Base-by-base conservation (phyloP, 768 basidiomycete species). In the Myochromella boudieri region DNA sequence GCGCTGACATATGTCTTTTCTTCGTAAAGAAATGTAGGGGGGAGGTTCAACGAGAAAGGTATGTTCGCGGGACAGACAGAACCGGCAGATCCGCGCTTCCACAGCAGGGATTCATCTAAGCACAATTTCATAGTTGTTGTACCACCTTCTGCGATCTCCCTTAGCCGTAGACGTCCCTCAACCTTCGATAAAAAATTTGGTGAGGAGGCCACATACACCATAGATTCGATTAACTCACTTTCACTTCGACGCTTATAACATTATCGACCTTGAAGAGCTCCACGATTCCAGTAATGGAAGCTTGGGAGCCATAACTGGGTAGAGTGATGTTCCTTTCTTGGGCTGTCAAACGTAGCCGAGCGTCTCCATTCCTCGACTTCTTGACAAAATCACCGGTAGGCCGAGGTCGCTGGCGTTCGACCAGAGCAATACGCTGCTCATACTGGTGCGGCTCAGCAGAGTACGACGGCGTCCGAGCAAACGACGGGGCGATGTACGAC, bases 81-180 rank as follows among this genome's bases (percentile, higher is more conserved):
- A 42, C 68, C 68, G 22, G 51, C 60, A 29, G 63, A 52, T 47
- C 76, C 72, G 56, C 75, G 82, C 46, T 67, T 68, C 85, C 85
- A 91, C 17, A 91, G 69, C 15, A 77, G 59, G 20, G 66, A 62
- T 7, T 71, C 77, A 49, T 76, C 74, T 34, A 79, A 64, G 54
- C 78, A 82, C 2, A 88, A 54, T 32, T 68, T 76, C 21, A 69
- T 69, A 17, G 72, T 70, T 17, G 75, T 69, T 6, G 74, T 71
- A 10, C 87, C 87, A n/a, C 80, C 81, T 49, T 80, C 86, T 3
- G 78, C 85, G 18, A 85, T 70, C 59, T 87, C 85, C 48, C 77
- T 76, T 36, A 87, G 55, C 41, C 66, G 61, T 38, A 88, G 66
- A 29, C 65, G 71, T 10, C 85, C 86, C 58, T 85, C 82, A 20